These are phyloP conservation scores for Parietichytrium sp. DNA, from an alignment of 108 stramenopile genomes.

Conservation along the genomic window DNA sequence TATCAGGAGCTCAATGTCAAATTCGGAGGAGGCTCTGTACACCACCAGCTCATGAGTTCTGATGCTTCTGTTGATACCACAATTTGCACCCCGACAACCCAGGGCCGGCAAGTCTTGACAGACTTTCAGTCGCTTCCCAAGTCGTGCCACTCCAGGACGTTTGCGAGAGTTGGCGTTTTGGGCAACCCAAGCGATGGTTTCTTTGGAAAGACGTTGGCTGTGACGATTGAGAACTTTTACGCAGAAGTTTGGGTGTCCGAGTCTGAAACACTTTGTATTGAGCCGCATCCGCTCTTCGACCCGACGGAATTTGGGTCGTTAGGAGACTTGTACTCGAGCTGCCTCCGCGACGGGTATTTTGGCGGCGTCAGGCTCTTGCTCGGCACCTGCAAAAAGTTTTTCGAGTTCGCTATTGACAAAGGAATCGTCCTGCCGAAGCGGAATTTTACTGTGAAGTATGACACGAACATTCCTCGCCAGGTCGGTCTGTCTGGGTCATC, in stretches of 20 bases:
- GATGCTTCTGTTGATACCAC: background rate
- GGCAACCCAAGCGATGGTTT: conserved; percentile 53
- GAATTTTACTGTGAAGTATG: conserved; percentile 19
- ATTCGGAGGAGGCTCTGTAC: background rate
- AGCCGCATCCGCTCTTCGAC: conserved; percentile 42
- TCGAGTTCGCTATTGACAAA: background rate
- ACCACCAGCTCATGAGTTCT: background rate
- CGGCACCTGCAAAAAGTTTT: conserved; percentile 47
- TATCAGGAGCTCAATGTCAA: background rate
- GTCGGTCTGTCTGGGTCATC: conserved; percentile 48
- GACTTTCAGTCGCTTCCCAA: background rate
- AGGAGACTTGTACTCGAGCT: background rate
- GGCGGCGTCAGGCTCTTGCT: conserved; percentile 46
- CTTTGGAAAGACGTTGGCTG: conserved; percentile 43
- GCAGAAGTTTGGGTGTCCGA: conserved; percentile 37
- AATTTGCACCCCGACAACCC: background rate
- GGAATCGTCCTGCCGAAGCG: conserved; percentile 14
- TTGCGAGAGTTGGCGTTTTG: conserved; percentile 45
- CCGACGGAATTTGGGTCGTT: conserved; percentile 8
- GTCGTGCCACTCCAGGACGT: background rate
- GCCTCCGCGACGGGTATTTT: conserved; percentile 41
- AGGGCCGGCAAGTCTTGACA: background rate
- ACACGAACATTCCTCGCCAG: conserved; percentile 51
- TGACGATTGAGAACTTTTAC: conserved; percentile 44
- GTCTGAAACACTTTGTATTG: background rate